Evolutionary conservation across 2,329 filamentous ascomycete species (phyloP).

Genomic region (Scleromitrula shiraiana): DNA sequence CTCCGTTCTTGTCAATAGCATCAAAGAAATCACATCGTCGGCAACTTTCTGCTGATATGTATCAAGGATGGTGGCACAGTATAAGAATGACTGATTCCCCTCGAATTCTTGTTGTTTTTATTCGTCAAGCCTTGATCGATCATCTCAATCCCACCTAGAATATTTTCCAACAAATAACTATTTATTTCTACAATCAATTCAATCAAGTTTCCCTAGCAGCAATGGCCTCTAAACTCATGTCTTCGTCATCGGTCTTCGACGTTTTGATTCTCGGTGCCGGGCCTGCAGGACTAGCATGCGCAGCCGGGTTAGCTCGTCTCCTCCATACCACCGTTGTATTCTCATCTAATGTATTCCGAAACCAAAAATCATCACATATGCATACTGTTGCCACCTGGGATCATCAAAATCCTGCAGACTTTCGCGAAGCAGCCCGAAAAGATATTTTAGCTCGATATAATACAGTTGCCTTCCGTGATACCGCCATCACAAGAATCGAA

Average conservation of each 20-base stretch:
- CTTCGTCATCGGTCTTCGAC: conserved; percentile 15
- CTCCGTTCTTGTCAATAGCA: too few species aligned
- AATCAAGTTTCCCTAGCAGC: too few species aligned
- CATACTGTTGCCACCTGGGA: not conserved
- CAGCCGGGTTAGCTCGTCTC: conserved; percentile 33
- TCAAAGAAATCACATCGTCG: too few species aligned
- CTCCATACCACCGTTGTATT: conserved; percentile 36
- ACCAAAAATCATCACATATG: conserved; percentile 30
- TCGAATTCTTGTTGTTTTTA: too few species aligned
- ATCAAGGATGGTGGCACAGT: too few species aligned
- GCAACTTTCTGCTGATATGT: too few species aligned
- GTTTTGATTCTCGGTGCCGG: conserved; percentile 36
- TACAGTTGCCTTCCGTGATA: conserved; percentile 30
- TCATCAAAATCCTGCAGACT: not conserved
- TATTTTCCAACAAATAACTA: too few species aligned
- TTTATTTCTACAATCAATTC: too few species aligned
- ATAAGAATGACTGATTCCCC: too few species aligned
- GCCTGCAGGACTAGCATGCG: conserved; percentile 37
- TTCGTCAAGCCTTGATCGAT: too few species aligned
- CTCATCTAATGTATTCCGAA: conserved; percentile 36
- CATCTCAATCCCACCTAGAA: too few species aligned
- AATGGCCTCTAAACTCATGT: not conserved
- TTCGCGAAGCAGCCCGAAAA: not conserved
- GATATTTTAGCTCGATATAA: conserved; percentile 29
- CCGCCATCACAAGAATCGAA: too few species aligned